Evolutionary conservation across 2,329 filamentous ascomycete genomes (phyloP).

Genomic region (Stromatinia cepivora): DNA sequence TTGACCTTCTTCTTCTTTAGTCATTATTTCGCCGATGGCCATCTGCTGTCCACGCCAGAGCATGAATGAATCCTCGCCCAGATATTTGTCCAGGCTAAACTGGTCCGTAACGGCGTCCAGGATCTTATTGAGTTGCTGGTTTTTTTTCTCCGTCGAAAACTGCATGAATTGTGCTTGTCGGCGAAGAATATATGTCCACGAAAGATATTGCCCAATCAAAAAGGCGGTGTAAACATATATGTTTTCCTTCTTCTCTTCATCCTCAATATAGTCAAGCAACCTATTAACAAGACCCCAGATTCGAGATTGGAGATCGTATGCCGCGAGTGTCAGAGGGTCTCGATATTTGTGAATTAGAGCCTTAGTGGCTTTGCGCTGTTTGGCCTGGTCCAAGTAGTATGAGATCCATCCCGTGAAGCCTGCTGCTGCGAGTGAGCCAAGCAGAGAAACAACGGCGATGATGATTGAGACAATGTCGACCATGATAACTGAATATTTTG

Average conservation of each 20-base stretch:
- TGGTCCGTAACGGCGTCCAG: constrained; percentile 29
- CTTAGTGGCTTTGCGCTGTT: constrained; percentile 33
- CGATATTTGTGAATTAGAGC: constrained; percentile 36
- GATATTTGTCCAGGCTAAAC: constrained; percentile 25
- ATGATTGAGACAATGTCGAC: constrained; percentile 34
- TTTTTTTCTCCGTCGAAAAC: constrained; percentile 35
- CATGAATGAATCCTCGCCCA: constrained; percentile 35
- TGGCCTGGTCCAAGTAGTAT: constrained; percentile 35
- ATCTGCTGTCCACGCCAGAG: constrained; percentile 37
- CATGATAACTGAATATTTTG: constrained; percentile 24
- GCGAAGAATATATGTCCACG: constrained; percentile 35
- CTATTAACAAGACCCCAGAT: constrained; percentile 31
- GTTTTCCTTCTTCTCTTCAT: constrained; percentile 30
- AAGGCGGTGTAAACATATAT: constrained; percentile 35
- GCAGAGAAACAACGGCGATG: constrained; percentile 35
- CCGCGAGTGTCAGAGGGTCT: constrained; percentile 34
- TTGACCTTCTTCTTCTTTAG: constrained; percentile 29
- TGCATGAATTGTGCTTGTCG: constrained; percentile 35
- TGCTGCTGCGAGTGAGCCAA: constrained; percentile 34
- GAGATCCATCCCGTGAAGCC: constrained; percentile 37
- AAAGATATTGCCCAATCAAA: constrained; percentile 35
- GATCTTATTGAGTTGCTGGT: constrained; percentile 29
- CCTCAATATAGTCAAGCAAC: constrained; percentile 27
- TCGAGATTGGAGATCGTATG: constrained; percentile 34
- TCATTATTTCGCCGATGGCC: constrained; percentile 37